Conservation (phyloP, 2,329 filamentous ascomycete species). For the Calonectria fujianensis region DNA sequence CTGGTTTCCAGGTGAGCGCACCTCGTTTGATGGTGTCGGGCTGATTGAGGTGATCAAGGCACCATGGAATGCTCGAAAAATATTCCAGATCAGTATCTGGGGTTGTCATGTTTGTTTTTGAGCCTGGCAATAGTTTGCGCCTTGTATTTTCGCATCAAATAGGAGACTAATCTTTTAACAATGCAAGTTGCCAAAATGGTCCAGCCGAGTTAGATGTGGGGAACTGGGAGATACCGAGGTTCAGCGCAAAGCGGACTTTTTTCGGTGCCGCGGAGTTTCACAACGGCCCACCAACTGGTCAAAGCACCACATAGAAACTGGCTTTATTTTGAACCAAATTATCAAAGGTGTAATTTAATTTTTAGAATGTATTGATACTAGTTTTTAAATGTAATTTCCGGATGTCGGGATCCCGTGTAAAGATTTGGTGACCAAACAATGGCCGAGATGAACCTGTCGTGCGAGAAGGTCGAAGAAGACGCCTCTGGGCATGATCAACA, state of each 20-base stretch:
- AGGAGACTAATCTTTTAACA: background rate
- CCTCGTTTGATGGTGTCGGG: background rate
- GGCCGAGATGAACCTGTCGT: background rate
- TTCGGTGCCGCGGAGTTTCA: background rate
- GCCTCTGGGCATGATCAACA: background rate
- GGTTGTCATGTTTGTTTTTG: background rate
- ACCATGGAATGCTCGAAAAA: conserved; percentile 10
- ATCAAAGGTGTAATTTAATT: background rate
- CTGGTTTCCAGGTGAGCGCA: background rate
- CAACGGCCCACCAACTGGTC: background rate
- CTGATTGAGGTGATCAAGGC: background rate
- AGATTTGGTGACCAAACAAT: background rate
- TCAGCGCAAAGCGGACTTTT: background rate
- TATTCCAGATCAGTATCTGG: background rate
- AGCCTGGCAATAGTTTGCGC: background rate
- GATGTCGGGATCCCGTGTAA: background rate
- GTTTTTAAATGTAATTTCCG: background rate
- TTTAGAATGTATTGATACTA: background rate
- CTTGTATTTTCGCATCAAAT: background rate
- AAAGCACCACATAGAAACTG: background rate
- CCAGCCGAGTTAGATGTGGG: background rate
- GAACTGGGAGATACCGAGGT: background rate
- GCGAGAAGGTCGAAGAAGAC: background rate
- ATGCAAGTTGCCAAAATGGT: background rate
- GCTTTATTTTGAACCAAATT: background rate